Base-by-base conservation (phyloP, 1,284 basidiomycete species). In the Chondrostereum purpureum region DNA sequence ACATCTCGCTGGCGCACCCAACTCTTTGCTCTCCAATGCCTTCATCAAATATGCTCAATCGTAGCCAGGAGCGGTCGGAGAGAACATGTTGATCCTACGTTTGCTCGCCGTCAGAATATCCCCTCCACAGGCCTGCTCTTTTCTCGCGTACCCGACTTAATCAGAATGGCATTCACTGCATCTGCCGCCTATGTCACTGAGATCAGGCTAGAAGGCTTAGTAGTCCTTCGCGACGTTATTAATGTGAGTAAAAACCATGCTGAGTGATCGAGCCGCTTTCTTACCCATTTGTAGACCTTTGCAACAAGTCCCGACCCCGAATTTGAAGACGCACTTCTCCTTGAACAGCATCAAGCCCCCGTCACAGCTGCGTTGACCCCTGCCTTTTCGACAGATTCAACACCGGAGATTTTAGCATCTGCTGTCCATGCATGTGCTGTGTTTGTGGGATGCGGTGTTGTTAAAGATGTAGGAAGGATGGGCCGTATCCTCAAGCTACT, bases 271-370 rank as follows among this genome's bases (percentile, higher is more conserved):
- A 48, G 42, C 24, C 50, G 39, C 46, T 47, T 5, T 48, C 5
- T 50, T 16, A 43, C n/a, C 3, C 14, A 31, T 45, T 33, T 42
- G 4, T 44, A 94, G 88, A 79, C 83, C 44, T 99, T 98, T 64
- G 80, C 90, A 3, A 67, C 73, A 18, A 81, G 91, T 2, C 89
- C 89, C 1, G 96, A 99, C 65, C 89, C 93, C 1, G 93, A 94
- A 49, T 98, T 93, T 57, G 86, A 91, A 37, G 90, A 92, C 50
- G 81, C 91, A 0, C 70, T 94, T 3, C 70, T 99, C 1, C 75
- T 99, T n/a, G 95, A 99, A 60, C 96, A 99, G 62, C 90, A 97
- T 63, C 95, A 99, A 67, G 96, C 96, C 0, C 95, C 96, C 0
- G 96, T 99, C 49, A 95, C 95, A 1, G 92, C 96, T 2, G 96